Evolutionary conservation across 2,329 filamentous ascomycete species (phyloP).

Genomic region (Ceratocystis harringtonii): DNA sequence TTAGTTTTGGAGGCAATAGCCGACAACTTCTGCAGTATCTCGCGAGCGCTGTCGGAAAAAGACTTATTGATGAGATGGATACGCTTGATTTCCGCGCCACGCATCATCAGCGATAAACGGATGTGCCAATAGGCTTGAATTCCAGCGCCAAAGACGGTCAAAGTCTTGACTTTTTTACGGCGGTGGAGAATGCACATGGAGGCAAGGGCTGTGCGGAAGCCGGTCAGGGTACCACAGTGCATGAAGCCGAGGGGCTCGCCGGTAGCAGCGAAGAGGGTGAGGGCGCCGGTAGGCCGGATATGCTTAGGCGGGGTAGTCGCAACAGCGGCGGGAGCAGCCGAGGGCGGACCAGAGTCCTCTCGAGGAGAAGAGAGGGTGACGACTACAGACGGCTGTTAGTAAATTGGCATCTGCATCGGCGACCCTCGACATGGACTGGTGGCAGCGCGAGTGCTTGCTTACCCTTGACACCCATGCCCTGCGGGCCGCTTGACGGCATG

Average conservation of each 20-base stretch:
- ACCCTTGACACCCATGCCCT: slow-evolving; percentile 55
- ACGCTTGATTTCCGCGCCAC: slow-evolving; percentile 53
- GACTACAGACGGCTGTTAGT: slow-evolving; percentile 29
- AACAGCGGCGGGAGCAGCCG: slow-evolving; percentile 19
- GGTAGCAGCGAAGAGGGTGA: slow-evolving; percentile 50
- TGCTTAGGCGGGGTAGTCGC: not conserved
- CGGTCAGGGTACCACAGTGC: slow-evolving; percentile 59
- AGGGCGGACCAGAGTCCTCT: slow-evolving; percentile 14
- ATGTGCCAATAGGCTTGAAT: slow-evolving; percentile 93
- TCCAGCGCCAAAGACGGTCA: slow-evolving; percentile 77
- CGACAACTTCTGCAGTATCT: slow-evolving; percentile 36
- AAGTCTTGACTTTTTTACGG: slow-evolving; percentile 54
- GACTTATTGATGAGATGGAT: slow-evolving; percentile 72
- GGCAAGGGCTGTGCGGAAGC: slow-evolving; percentile 63
- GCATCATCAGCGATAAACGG: slow-evolving; percentile 63
- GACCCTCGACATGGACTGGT: not conserved
- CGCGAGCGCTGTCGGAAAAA: slow-evolving; percentile 43
- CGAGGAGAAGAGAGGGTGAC: slow-evolving; percentile 43
- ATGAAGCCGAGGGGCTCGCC: slow-evolving; percentile 53
- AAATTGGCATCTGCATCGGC: too few species aligned
- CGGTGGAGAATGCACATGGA: slow-evolving; percentile 50
- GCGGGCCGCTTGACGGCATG: slow-evolving; percentile 54
- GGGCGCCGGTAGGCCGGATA: slow-evolving; percentile 45
- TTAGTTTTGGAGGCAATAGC: slow-evolving; percentile 31
- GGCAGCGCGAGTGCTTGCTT: slow-evolving; percentile 11